Percentiles rank a stretch among this genome's conserved stretches.
These are phyloP conservation scores for Selaginella tamariscina DNA, from an alignment of 75 land plant genomes.

Conservation along the genomic window DNA sequence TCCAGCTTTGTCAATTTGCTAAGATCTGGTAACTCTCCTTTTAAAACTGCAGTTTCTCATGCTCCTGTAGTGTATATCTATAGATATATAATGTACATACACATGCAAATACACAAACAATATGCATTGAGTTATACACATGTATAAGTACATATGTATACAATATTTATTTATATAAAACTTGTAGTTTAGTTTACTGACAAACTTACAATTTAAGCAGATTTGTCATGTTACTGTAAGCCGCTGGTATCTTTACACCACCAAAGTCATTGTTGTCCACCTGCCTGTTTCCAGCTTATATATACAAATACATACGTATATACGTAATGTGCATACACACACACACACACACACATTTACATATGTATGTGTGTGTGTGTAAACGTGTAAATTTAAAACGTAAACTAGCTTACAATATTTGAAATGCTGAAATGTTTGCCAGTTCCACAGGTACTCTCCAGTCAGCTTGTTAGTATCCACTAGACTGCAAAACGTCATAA, in stretches of 20 bases:
- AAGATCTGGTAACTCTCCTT: slow-evolving; percentile 12
- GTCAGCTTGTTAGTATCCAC: slow-evolving; percentile 73
- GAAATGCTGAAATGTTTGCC: slow-evolving; percentile 31
- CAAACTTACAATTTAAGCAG: slow-evolving; percentile 51
- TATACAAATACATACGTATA: background rate
- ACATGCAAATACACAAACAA: too few relatives aligned
- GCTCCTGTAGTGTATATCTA: slow-evolving; percentile 15
- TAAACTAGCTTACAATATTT: slow-evolving; percentile 49
- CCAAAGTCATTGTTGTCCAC: slow-evolving; percentile 71
- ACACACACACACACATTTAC: background rate
- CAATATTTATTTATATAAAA: too few relatives aligned
- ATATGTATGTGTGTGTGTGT: background rate
- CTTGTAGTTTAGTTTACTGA: too few relatives aligned
- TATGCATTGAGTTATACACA: too few relatives aligned
- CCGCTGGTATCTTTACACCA: slow-evolving; percentile 34
- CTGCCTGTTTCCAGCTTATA: slow-evolving; percentile 36
- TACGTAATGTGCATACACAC: too few relatives aligned
- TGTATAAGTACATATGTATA: too few relatives aligned
- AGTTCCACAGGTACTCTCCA: slow-evolving; percentile 56
- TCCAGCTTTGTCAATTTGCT: slow-evolving; percentile 8
- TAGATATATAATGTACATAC: background rate
- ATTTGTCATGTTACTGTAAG: slow-evolving; percentile 32
- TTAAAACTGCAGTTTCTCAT: slow-evolving; percentile 16
- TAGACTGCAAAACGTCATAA: slow-evolving; percentile 36
- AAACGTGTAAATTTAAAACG: background rate